Percentiles rank a stretch among this genome's conserved stretches.
phyloP scores from a whole-genome alignment of 805 yeast genomes.

The Candida oleophila region DNA sequence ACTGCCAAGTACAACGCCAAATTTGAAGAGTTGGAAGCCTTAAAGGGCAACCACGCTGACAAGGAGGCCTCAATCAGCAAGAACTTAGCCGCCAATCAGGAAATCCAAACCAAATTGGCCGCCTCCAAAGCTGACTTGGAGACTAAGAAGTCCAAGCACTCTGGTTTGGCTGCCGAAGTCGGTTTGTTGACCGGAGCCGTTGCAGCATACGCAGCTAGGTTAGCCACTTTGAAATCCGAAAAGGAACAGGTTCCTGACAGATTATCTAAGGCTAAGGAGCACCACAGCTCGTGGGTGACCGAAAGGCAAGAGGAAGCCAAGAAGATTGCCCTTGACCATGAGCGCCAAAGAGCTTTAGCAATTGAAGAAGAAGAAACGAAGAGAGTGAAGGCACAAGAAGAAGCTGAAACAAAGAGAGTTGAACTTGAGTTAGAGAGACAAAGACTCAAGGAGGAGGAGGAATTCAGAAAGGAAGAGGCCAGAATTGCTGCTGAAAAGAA shows the following conservation, averaged over 20 bases:
- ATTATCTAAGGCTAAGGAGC: conserved; percentile 41
- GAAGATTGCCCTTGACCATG: conserved; percentile 33
- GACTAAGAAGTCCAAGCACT: conserved; percentile 37
- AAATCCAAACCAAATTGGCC: conserved; percentile 37
- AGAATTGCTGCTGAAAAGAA: conserved; percentile 26
- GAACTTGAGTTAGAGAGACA: conserved; percentile 35
- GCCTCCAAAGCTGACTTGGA: conserved; percentile 35
- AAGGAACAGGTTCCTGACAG: conserved; percentile 35
- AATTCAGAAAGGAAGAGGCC: conserved; percentile 24
- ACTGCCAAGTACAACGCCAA: conserved; percentile 43
- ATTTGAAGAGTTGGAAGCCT: conserved; percentile 26
- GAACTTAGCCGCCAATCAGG: conserved; percentile 38
- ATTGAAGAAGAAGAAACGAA: conserved; percentile 34
- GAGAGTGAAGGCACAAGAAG: conserved; percentile 42
- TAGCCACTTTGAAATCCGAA: conserved; percentile 36
- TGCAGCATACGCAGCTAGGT: conserved; percentile 45
- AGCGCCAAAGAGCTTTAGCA: conserved; percentile 40
- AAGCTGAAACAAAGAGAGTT: conserved; percentile 28
- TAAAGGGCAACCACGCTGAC: conserved; percentile 29
- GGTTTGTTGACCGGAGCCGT: conserved; percentile 41
- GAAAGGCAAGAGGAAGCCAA: conserved; percentile 47
- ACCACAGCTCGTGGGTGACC: conserved; percentile 42
- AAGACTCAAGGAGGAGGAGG: conserved; percentile 32
- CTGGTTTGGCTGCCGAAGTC: conserved; percentile 41
- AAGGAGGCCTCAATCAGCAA: conserved; percentile 28